phyloP scores from a whole-genome alignment of 2,329 filamentous ascomycete genomes.

The Colletotrichum tamarilloi region DNA sequence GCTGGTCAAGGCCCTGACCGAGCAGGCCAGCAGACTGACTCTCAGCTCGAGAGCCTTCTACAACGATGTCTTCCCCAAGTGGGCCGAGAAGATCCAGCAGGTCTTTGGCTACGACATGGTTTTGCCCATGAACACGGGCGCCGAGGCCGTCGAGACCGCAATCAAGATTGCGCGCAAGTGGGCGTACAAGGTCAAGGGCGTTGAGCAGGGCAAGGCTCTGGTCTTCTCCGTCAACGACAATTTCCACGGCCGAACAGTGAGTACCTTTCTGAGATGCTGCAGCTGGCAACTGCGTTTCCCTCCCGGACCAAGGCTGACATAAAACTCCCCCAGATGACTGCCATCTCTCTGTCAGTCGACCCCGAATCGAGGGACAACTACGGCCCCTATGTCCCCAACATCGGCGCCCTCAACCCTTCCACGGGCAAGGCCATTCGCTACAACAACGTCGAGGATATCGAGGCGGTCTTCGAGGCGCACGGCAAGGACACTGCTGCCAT shows the following conservation, averaged over 20 bases:
- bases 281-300: not conserved
- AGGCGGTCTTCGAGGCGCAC: constrained; percentile 81
- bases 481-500: constrained; percentile 91
- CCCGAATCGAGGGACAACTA: constrained; percentile 97
- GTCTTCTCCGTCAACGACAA: constrained; percentile 90
- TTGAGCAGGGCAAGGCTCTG: constrained; percentile 84
- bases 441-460: constrained; percentile 85
- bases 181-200: constrained; percentile 96
- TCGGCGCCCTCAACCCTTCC: constrained; percentile 80
- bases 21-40: constrained; percentile 90
- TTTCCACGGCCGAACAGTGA: constrained; percentile 94
- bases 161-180: constrained; percentile 97
- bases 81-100: constrained; percentile 89
- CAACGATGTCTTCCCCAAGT: constrained; percentile 97
- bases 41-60: constrained; percentile 96
- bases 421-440: constrained; percentile 84
- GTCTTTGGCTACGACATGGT: constrained; percentile 98
- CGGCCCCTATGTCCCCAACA: constrained; percentile 91
- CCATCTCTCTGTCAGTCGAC: constrained; percentile 94
- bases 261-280: constrained; percentile 45
- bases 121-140: constrained; percentile 97
- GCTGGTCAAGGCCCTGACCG: constrained; percentile 87
- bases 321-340: constrained; percentile 71
- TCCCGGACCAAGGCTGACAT: constrained; percentile 31
- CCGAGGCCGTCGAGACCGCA: constrained; percentile 94